phyloP scores from a whole-genome alignment of 1,139 yeast genomes.

The Candida buenavistaensis region DNA sequence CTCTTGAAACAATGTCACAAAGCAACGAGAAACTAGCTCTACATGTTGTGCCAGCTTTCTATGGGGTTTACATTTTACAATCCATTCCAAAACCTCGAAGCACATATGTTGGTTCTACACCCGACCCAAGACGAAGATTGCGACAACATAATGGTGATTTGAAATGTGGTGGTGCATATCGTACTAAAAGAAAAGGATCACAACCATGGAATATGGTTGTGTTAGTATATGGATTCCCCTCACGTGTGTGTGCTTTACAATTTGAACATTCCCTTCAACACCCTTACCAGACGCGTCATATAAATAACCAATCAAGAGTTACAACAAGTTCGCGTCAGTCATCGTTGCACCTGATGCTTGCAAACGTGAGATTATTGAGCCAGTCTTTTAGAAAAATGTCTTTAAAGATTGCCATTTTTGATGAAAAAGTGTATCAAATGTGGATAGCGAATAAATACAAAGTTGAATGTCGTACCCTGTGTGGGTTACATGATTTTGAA shows the following conservation, averaged over 20 bases:
- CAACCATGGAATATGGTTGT: conserved; percentile 75
- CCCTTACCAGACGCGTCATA: conserved; percentile 62
- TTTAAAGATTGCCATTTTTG: conserved; percentile 41
- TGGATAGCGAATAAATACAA: conserved; percentile 35
- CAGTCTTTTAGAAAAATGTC: conserved; percentile 43
- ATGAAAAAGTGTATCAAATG: conserved; percentile 19
- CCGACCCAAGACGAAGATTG: conserved; percentile 65
- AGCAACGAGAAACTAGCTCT: conserved; percentile 5
- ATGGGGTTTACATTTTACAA: conserved; percentile 67
- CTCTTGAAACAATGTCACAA: conserved; percentile 6
- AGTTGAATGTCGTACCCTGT: conserved; percentile 13
- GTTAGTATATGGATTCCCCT: conserved; percentile 70
- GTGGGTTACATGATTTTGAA: conserved; percentile 13
- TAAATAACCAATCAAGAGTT: conserved; percentile 28
- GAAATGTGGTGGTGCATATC: conserved; percentile 62
- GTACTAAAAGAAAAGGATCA: conserved; percentile 54
- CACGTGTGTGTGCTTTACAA: conserved; percentile 69
- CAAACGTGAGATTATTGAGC: conserved; percentile 48
- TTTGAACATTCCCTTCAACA: conserved; percentile 83
- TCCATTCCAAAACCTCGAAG: conserved; percentile 55
- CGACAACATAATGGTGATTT: conserved; percentile 78
- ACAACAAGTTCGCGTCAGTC: conserved; percentile 34
- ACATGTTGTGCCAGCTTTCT: conserved; percentile 39
- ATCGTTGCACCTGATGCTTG: conserved; percentile 49
- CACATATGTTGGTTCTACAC: conserved; percentile 77